phyloP scores from a whole-genome alignment of 2,329 filamentous ascomycete species.

The Sporothrix luriei region DNA sequence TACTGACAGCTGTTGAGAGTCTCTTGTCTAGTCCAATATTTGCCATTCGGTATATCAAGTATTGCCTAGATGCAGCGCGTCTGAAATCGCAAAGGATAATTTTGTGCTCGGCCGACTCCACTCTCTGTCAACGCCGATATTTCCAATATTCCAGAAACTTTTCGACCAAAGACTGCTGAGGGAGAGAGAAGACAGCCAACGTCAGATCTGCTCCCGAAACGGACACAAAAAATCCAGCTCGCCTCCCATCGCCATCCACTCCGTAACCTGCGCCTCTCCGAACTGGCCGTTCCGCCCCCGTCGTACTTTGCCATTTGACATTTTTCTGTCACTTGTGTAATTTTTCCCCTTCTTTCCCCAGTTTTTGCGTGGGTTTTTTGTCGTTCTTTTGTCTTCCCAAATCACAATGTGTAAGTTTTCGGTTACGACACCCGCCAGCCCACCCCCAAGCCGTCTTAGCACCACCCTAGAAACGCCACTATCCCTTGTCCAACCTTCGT shows the following conservation, averaged over 20 bases:
- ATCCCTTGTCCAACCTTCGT: slow-evolving; percentile 1
- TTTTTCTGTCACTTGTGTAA: neutral
- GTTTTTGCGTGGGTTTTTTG: slow-evolving; percentile 2
- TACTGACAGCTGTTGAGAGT: neutral
- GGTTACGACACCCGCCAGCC: neutral
- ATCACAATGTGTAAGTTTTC: slow-evolving; percentile 23
- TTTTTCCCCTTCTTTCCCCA: slow-evolving; percentile 11
- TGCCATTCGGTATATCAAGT: neutral
- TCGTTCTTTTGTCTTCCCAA: slow-evolving; percentile 5
- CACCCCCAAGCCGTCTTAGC: slow-evolving; percentile 12
- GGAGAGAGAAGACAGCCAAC: neutral
- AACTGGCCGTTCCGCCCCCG: slow-evolving; percentile 18
- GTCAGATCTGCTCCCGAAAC: neutral
- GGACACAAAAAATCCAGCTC: neutral
- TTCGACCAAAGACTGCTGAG: neutral
- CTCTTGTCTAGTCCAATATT: neutral
- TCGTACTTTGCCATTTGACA: neutral
- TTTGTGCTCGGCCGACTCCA: slow-evolving; percentile 8
- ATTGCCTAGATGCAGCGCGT: slow-evolving; percentile 1
- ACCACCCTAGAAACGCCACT: neutral
- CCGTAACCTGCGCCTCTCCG: slow-evolving; percentile 4
- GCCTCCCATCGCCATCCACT: neutral
- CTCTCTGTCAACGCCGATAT: slow-evolving; percentile 7
- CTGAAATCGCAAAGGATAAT: neutral
- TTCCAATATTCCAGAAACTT: slow-evolving; percentile 15